Evolutionary conservation across 768 basidiomycete genomes (phyloP).

Genomic region (Naganishia friedmannii): DNA sequence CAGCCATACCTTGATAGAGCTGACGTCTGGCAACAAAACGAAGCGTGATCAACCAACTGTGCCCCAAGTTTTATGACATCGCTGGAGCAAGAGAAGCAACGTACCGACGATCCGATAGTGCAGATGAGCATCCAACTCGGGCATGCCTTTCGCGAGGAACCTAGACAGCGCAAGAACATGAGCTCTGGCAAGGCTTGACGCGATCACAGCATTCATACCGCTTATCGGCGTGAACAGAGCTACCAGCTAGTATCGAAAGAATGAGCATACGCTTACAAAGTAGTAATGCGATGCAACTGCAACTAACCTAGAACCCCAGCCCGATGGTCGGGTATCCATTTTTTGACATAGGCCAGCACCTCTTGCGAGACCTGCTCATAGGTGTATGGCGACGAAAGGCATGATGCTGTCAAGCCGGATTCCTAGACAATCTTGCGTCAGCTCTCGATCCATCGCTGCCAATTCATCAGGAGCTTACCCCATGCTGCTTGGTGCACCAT

Average conservation of each 20-base stretch:
- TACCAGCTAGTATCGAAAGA: slow-evolving; percentile 60
- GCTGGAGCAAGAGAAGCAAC: slow-evolving; percentile 18
- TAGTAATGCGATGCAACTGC: not conserved
- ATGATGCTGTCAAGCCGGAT: slow-evolving; percentile 77
- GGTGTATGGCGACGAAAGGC: slow-evolving; percentile 67
- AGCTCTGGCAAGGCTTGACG: not conserved
- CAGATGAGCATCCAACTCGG: slow-evolving; percentile 64
- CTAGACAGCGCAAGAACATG: slow-evolving; percentile 26
- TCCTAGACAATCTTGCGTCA: not conserved
- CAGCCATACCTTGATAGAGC: slow-evolving; percentile 44
- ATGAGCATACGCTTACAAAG: not conserved
- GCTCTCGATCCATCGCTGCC: not conserved
- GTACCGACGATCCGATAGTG: slow-evolving; percentile 53
- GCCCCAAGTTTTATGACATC: not conserved
- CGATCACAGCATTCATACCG: slow-evolving; percentile 35
- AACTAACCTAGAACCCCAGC: slow-evolving; percentile 38
- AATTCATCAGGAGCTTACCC: slow-evolving; percentile 56
- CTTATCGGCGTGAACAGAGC: slow-evolving; percentile 76
- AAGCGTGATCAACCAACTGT: not conserved
- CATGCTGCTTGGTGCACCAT: slow-evolving; percentile 84
- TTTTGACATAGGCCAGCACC: slow-evolving; percentile 74
- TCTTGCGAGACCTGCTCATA: slow-evolving; percentile 61
- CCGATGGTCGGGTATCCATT: slow-evolving; percentile 66
- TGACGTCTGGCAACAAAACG: slow-evolving; percentile 40
- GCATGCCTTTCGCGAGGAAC: slow-evolving; percentile 66